Conservation (phyloP, 176 grass and related monocot species). For the maize (Zea mays) region Zm-B73-REFERENCE-NAM-5.0 NC_050096.1:281045501-281046000, state of each 20-base stretch:
- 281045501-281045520: conserved; percentile 59
- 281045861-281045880: conserved; percentile 73
- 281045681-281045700: conserved; percentile 42
- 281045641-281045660: background rate
- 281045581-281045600: conserved; percentile 72
- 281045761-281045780: conserved; percentile 69
- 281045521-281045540: conserved; percentile 30
- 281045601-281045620: background rate
- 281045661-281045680: conserved; percentile 27
- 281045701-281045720: conserved; percentile 8
- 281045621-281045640: background rate
- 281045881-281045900: conserved; percentile 94
- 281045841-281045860: conserved; percentile 74
- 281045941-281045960: conserved; percentile 51
- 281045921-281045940: conserved; percentile 55
- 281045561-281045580: conserved; percentile 71
- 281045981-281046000: conserved; percentile 87
- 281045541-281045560: conserved; percentile 96
- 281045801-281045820: conserved; percentile 79
- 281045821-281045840: conserved; percentile 89
- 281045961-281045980: conserved; percentile 61
- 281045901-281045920: conserved; percentile 73
- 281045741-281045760: conserved; percentile 40
- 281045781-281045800: conserved; percentile 72
- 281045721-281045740: conserved; percentile 12